Evolutionary conservation across 495 filamentous ascomycete species (phyloP).

Genomic region (Penicillium daleae): DNA sequence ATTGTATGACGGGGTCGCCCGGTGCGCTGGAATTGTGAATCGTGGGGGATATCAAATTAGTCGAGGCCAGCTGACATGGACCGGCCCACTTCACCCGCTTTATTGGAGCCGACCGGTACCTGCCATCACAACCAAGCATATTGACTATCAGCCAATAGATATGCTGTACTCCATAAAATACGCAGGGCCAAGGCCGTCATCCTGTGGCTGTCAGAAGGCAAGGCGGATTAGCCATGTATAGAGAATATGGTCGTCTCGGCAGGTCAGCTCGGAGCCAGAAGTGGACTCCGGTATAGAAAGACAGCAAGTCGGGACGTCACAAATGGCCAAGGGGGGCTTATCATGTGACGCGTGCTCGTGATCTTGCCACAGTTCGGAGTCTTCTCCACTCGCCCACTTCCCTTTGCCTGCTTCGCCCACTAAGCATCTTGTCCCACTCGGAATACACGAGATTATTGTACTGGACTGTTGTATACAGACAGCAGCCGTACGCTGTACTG

Average conservation of each 20-base stretch:
- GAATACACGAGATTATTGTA: background rate
- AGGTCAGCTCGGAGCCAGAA: background rate
- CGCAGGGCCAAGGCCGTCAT: background rate
- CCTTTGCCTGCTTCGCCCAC: background rate
- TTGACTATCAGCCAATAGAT: background rate
- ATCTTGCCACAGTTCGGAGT: constrained; percentile 24
- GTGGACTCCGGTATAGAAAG: background rate
- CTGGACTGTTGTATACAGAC: background rate
- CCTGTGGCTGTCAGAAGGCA: background rate
- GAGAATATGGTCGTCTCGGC: background rate
- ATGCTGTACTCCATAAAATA: background rate
- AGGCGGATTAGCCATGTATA: background rate
- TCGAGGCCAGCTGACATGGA: constrained; percentile 9
- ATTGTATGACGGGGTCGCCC: background rate
- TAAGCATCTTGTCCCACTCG: background rate
- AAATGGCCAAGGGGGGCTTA: background rate
- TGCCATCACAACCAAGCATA: constrained; percentile 16
- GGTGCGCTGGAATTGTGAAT: background rate
- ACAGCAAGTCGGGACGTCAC: background rate
- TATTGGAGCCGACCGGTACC: constrained; percentile 24
- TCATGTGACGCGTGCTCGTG: constrained; percentile 34
- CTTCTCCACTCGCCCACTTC: constrained; percentile 6
- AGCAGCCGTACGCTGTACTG: background rate
- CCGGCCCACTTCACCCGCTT: constrained; percentile 11
- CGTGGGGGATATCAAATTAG: constrained; percentile 12